Conservation (phyloP, 495 filamentous ascomycete species). For the Amniculicola lignicola region DNA sequence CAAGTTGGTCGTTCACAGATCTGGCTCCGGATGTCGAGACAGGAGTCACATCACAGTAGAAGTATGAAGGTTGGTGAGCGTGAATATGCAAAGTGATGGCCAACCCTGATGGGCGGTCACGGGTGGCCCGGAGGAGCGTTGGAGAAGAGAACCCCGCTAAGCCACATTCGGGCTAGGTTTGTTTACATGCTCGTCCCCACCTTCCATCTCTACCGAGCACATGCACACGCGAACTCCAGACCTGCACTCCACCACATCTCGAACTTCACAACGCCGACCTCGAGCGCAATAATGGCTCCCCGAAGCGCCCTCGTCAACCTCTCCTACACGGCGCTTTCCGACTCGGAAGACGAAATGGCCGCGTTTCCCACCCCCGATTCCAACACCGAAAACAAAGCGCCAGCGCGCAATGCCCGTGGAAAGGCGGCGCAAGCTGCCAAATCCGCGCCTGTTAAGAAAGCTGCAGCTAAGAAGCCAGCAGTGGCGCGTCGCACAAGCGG, state of each 20-base stretch:
- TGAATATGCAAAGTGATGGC: too few relatives aligned
- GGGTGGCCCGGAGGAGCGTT: too few relatives aligned
- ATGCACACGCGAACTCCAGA: neutral
- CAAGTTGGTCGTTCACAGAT: too few relatives aligned
- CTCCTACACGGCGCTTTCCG: constrained; percentile 63
- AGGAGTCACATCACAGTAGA: too few relatives aligned
- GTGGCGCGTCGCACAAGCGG: constrained; percentile 35
- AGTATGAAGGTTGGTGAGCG: too few relatives aligned
- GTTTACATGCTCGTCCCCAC: constrained; percentile 21
- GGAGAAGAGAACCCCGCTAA: neutral
- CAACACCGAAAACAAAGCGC: constrained; percentile 35
- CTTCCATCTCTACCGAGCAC: neutral
- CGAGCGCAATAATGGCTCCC: constrained; percentile 50
- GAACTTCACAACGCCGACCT: neutral
- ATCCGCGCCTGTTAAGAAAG: constrained; percentile 18
- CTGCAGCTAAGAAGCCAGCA: constrained; percentile 21
- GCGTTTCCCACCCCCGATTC: constrained; percentile 42
- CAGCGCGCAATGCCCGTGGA: constrained; percentile 26
- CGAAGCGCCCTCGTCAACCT: constrained; percentile 53
- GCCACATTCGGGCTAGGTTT: constrained; percentile 1
- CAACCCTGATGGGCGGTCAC: too few relatives aligned
- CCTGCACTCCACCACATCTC: neutral
- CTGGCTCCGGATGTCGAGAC: too few relatives aligned
- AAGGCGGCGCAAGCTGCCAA: constrained; percentile 27
- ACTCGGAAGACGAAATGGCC: constrained; percentile 59